phyloP scores from a whole-genome alignment of 2,329 filamentous ascomycete genomes.

The Tricladium varicosporioides region DNA sequence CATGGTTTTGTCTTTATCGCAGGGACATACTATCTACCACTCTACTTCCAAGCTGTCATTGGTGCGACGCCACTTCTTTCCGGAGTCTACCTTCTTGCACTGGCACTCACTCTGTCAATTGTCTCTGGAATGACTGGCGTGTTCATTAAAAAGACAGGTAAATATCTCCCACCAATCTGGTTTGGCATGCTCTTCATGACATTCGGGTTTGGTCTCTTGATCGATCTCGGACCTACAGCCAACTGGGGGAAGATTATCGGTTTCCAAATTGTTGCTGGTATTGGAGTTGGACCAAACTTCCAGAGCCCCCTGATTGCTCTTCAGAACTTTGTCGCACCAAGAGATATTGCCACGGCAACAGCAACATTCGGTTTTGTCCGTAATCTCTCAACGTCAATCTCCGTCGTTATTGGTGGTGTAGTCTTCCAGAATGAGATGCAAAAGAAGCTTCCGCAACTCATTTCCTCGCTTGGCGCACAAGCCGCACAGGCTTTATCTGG shows the following conservation, averaged over 20 bases:
- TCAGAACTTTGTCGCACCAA: conserved; percentile 58
- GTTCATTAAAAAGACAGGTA: conserved; percentile 60
- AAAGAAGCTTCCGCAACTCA: conserved; percentile 22
- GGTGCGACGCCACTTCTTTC: conserved; percentile 58
- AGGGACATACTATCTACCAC: conserved; percentile 31
- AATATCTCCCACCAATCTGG: conserved; percentile 60
- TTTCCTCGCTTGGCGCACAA: conserved; percentile 22
- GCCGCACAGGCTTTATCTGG: conserved; percentile 27
- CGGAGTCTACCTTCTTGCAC: conserved; percentile 72
- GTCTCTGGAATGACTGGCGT: conserved; percentile 56
- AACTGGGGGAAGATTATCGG: conserved; percentile 55
- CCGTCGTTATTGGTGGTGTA: conserved; percentile 48
- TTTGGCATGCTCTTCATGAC: conserved; percentile 57
- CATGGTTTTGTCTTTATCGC: conserved; percentile 56
- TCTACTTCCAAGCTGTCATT: conserved; percentile 70
- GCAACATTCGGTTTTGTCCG: conserved; percentile 64
- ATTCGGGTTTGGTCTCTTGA: conserved; percentile 62
- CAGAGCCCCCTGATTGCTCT: conserved; percentile 66
- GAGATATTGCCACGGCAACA: conserved; percentile 65
- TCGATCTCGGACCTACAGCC: conserved; percentile 56
- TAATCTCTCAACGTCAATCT: conserved; percentile 42
- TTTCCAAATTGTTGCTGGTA: conserved; percentile 60
- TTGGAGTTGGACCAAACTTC: conserved; percentile 66
- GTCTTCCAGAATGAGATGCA: conserved; percentile 49
- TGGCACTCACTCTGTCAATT: conserved; percentile 64